phyloP scores from a whole-genome alignment of 2,329 filamentous ascomycete species.

The Trichothecium sympodiale region DNA sequence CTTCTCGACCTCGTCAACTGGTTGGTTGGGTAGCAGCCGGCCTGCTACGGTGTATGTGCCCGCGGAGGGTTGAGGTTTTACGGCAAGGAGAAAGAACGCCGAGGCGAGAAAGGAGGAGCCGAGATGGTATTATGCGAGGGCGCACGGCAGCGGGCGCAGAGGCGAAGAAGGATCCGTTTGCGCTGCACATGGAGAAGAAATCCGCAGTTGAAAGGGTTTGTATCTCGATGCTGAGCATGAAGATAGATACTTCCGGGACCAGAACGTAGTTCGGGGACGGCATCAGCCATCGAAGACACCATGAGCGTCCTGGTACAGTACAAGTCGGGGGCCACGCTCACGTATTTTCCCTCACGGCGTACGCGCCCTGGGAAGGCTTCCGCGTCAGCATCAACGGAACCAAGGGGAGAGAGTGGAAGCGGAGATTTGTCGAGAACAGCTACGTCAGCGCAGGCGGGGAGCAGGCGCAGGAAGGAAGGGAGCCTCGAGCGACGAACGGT shows the following conservation, averaged over 20 bases:
- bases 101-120: conserved; percentile 38
- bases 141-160: conserved; percentile 37
- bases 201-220: conserved; percentile 42
- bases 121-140: conserved; percentile 37
- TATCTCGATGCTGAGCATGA: conserved; percentile 54
- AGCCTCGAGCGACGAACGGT: conserved; percentile 38
- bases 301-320: conserved; percentile 51
- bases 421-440: conserved; percentile 43
- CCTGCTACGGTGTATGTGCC: conserved; percentile 46
- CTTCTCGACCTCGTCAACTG: conserved; percentile 54
- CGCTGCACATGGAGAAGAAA: conserved; percentile 42
- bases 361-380: conserved; percentile 53
- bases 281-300: conserved; percentile 53
- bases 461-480: conserved; percentile 40
- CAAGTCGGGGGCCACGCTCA: conserved; percentile 42
- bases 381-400: conserved; percentile 47
- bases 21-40: conserved; percentile 44
- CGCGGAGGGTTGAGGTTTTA: conserved; percentile 50
- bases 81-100: conserved; percentile 52
- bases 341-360: conserved; percentile 49
- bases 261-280: conserved; percentile 52
- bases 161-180: conserved; percentile 45
- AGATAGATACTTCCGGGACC: conserved; percentile 50
- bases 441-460: conserved; percentile 52
- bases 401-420: conserved; percentile 34